phyloP scores from a whole-genome alignment of 73 alveolate species.

The Tetrahymena thermophila region DNA sequence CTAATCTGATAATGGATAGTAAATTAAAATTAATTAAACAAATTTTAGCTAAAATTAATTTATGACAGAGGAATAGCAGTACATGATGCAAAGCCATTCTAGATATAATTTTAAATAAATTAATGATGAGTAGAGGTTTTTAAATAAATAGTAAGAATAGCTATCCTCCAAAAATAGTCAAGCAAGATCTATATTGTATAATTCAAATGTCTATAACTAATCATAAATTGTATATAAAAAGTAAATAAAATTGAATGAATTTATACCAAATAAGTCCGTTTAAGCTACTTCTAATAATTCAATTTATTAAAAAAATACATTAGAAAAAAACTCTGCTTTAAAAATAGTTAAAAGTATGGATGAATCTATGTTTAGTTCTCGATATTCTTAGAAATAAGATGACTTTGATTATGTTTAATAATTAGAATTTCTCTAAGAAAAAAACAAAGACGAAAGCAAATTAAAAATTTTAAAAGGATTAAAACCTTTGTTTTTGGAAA shows the following conservation, averaged over 20 bases:
- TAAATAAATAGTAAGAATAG: too few species aligned
- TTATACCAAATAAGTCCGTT: background rate
- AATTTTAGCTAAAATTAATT: background rate
- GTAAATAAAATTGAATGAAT: background rate
- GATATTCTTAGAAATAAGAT: background rate
- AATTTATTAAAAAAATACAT: too few species aligned
- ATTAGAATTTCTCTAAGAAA: background rate
- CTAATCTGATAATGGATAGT: background rate
- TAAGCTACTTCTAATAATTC: background rate
- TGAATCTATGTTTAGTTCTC: background rate
- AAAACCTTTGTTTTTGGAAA: background rate
- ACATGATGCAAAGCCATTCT: background rate
- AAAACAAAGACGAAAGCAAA: background rate
- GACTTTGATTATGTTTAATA: background rate
- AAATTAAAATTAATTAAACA: too few species aligned
- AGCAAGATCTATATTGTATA: background rate
- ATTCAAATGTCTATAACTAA: background rate
- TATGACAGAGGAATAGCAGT: background rate
- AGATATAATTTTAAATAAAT: too few species aligned
- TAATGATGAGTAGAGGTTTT: background rate
- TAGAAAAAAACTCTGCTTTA: too few species aligned
- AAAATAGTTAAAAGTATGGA: background rate
- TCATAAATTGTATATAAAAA: background rate
- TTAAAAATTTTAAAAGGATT: background rate
- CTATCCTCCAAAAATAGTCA: background rate